Evolutionary conservation across 805 yeast genomes (phyloP).

Genomic region (Candida methanosorbosa): DNA sequence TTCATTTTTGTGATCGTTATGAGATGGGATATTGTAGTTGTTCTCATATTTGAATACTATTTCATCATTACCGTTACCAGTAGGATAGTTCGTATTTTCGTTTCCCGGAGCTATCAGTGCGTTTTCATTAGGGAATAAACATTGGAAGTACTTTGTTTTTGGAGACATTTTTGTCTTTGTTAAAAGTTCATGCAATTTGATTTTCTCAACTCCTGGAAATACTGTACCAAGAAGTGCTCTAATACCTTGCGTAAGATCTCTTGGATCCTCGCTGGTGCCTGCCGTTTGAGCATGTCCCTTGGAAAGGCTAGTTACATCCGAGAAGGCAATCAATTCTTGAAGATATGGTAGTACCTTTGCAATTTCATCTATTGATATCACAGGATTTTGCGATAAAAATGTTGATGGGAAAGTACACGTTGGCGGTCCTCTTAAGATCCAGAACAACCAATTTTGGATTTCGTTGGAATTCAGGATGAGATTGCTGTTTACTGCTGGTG

Average conservation of each 20-base stretch:
- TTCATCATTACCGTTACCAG: not conserved
- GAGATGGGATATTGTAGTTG: not conserved
- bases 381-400: conserved; percentile 33
- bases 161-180: conserved; percentile 4
- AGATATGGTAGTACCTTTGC: conserved; percentile 21
- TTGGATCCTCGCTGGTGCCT: conserved; percentile 17
- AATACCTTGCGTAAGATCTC: conserved; percentile 10
- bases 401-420: conserved; percentile 50
- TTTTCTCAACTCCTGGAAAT: conserved; percentile 19
- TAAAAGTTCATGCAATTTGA: conserved; percentile 16
- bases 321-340: conserved; percentile 19
- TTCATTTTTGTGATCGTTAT: conserved; percentile 5
- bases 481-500: no score
- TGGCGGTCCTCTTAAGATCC: conserved; percentile 57
- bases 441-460: conserved; percentile 56
- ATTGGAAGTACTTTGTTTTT: conserved; percentile 13
- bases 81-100: not conserved
- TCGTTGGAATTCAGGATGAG: conserved; percentile 13
- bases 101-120: not conserved
- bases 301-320: no score
- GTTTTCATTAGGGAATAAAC: conserved; percentile 9
- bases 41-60: not conserved
- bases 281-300: no score
- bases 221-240: conserved; percentile 12
- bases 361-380: conserved; percentile 13